Conservation (phyloP, 2,329 filamentous ascomycete genomes). For the Aspergillus fumigatus region DNA sequence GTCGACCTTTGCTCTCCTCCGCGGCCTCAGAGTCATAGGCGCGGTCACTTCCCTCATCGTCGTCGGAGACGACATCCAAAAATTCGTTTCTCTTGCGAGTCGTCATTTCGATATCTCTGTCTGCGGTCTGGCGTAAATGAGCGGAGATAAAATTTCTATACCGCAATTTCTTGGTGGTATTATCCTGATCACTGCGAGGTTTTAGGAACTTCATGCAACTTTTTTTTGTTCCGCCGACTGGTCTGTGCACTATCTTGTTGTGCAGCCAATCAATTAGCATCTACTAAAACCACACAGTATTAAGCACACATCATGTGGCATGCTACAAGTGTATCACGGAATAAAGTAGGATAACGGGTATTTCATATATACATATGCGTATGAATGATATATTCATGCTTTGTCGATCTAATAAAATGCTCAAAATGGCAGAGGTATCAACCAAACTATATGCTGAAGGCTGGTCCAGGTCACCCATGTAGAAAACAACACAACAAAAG, state of each 20-base stretch:
- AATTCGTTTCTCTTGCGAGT: slow-evolving; percentile 38
- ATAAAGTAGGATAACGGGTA: no score
- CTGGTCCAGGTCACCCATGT: slow-evolving; percentile 9
- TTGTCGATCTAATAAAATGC: neutral
- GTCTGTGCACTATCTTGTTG: slow-evolving; percentile 5
- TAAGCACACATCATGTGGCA: no score
- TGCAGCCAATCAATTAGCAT: neutral
- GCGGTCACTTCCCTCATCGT: slow-evolving; percentile 35
- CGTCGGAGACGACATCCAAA: slow-evolving; percentile 34
- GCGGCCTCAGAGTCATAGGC: slow-evolving; percentile 45
- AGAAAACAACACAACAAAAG: slow-evolving; percentile 18
- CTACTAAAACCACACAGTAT: neutral
- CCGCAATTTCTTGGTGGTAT: neutral
- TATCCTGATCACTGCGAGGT: slow-evolving; percentile 6
- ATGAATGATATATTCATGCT: neutral
- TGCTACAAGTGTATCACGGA: neutral
- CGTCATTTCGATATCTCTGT: slow-evolving; percentile 24
- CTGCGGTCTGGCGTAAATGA: neutral
- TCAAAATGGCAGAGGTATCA: neutral
- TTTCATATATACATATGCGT: neutral
- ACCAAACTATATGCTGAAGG: slow-evolving; percentile 12
- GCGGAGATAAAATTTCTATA: no score
- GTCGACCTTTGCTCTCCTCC: slow-evolving; percentile 36
- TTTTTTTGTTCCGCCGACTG: slow-evolving; percentile 13
- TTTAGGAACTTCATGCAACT: slow-evolving; percentile 4